These are phyloP conservation scores for Crassisporium funariophilum DNA, from an alignment of 768 basidiomycete genomes.

Conservation along the genomic window DNA sequence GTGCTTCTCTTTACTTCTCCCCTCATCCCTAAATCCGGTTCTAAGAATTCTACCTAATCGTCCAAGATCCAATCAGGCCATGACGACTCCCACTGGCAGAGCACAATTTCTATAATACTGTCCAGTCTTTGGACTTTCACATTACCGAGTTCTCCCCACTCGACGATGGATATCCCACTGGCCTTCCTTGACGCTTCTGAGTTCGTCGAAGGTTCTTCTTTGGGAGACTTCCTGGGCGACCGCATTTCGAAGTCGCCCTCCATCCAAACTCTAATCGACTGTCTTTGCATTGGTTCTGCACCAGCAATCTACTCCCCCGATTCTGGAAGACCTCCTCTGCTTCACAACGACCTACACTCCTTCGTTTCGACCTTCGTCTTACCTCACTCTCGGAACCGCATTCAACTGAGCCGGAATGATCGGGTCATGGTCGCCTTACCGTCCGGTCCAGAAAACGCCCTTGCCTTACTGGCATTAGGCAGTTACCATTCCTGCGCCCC, in stretches of 20 bases:
- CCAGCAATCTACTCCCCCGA: constrained; percentile 45
- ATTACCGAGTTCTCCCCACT: not conserved
- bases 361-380: constrained; percentile 43
- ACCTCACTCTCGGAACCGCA: constrained; percentile 32
- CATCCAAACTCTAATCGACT: constrained; percentile 42
- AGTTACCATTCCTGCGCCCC: constrained; percentile 49
- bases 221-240: constrained; percentile 40
- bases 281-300: constrained; percentile 32
- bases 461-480: constrained; percentile 46
- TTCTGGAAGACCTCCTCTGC: constrained; percentile 34
- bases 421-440: constrained; percentile 48
- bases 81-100: too few species aligned
- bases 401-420: constrained; percentile 42
- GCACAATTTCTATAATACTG: too few species aligned
- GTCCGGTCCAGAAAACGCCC: constrained; percentile 47
- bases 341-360: constrained; percentile 34
- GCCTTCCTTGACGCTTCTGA: constrained; percentile 31
- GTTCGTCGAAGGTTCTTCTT: constrained; percentile 28
- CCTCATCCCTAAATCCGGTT: too few species aligned
- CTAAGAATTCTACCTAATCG: too few species aligned
- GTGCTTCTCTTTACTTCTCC: too few species aligned
- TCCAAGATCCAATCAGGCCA: too few species aligned
- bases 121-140: too few species aligned
- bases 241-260: constrained; percentile 30
- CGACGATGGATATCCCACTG: constrained; percentile 34